Conservation (phyloP, 1,284 basidiomycete genomes). For the Ustilago loliicola region DNA sequence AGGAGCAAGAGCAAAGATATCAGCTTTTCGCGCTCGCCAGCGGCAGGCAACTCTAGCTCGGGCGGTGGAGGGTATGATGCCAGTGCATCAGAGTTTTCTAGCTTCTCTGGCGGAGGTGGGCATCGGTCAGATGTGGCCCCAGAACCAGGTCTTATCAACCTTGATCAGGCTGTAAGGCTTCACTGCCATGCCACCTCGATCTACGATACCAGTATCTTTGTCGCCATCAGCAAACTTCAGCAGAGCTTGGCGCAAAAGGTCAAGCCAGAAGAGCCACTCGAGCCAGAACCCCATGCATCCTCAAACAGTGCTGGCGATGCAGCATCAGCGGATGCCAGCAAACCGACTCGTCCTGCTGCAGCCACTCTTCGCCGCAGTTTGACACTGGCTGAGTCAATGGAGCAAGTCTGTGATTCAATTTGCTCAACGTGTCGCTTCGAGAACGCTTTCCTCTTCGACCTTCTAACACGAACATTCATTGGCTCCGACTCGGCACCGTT, state of each 20-base stretch:
- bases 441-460: slow-evolving; percentile 93
- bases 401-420: slow-evolving; percentile 55
- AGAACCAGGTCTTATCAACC: slow-evolving; percentile 51
- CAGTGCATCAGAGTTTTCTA: slow-evolving; percentile 55
- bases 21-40: slow-evolving; percentile 45
- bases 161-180: slow-evolving; percentile 69
- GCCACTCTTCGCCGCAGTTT: slow-evolving; percentile 25
- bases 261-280: slow-evolving; percentile 83
- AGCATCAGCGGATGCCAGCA: slow-evolving; percentile 12
- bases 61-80: slow-evolving; percentile 53
- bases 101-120: slow-evolving; percentile 43
- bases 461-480: slow-evolving; percentile 85
- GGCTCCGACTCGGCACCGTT: slow-evolving; percentile 93
- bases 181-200: slow-evolving; percentile 87
- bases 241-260: slow-evolving; percentile 75
- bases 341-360: slow-evolving; percentile 30
- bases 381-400: slow-evolving; percentile 54
- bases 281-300: slow-evolving; percentile 68
- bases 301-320: slow-evolving; percentile 13
- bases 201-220: slow-evolving; percentile 87
- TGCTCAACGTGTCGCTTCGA: slow-evolving; percentile 83
- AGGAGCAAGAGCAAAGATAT: slow-evolving; percentile 47
- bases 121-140: slow-evolving; percentile 41
- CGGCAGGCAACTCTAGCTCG: slow-evolving; percentile 35
- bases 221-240: slow-evolving; percentile 81